Evolutionary conservation across 345 rosid genomes (phyloP).

Genomic region (Lumnitzera racemosa): DNA sequence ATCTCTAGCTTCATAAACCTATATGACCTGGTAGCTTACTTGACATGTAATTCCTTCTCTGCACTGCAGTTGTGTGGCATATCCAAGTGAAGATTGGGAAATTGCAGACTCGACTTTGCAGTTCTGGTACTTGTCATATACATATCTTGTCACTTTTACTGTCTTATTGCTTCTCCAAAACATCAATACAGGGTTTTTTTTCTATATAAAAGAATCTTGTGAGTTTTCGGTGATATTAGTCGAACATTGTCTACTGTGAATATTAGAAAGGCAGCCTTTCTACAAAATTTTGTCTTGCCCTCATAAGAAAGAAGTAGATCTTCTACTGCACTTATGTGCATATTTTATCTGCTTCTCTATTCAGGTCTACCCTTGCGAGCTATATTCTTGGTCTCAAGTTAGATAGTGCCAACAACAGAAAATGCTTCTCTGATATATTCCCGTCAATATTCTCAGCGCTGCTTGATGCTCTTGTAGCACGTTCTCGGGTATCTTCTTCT

Average conservation of each 20-base stretch:
- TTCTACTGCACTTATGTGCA: too few relatives aligned
- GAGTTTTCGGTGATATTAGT: too few relatives aligned
- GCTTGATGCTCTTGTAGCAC: conserved; percentile 72
- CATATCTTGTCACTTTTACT: not conserved
- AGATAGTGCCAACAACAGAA: conserved; percentile 29
- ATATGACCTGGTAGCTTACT: not conserved
- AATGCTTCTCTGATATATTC: conserved; percentile 51
- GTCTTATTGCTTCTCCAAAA: not conserved
- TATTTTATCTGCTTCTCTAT: conserved; percentile 8
- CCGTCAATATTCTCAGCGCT: conserved; percentile 67
- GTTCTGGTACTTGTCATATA: conserved; percentile 50
- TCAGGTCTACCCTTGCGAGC: conserved; percentile 78
- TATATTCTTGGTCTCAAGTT: conserved; percentile 56
- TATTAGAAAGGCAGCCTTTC: too few relatives aligned
- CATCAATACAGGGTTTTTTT: not conserved
- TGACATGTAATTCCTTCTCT: conserved; percentile 15
- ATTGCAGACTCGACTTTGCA: conserved; percentile 98
- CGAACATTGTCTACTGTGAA: too few relatives aligned
- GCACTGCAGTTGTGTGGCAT: conserved; percentile 68
- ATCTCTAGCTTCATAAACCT: not conserved
- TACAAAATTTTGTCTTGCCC: too few relatives aligned
- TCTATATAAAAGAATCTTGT: too few relatives aligned
- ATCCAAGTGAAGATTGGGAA: conserved; percentile 95
- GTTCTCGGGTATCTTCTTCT: conserved; percentile 61
- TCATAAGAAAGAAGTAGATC: too few relatives aligned